Evolutionary conservation across 148 eudicot species (phyloP).

Genomic region (Amaranthus palmeri): DNA sequence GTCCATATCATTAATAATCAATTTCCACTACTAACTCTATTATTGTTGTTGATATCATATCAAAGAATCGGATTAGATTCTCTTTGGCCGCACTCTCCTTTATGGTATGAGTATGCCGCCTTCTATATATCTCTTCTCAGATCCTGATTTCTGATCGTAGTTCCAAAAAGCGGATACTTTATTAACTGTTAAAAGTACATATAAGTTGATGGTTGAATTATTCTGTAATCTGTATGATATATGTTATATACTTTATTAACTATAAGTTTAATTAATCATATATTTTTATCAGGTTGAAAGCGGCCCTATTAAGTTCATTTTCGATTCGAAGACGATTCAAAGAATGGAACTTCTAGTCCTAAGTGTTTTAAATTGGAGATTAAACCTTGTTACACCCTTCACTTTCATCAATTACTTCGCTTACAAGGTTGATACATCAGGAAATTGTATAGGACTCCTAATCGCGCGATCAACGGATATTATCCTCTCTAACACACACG

Average conservation of each 20-base stretch:
- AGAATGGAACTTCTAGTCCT: constrained; percentile 88
- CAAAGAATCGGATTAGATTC: too few relatives aligned
- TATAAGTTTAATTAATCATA: not conserved
- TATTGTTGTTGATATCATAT: too few relatives aligned
- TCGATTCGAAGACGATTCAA: constrained; percentile 70
- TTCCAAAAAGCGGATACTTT: too few relatives aligned
- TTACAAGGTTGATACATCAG: constrained; percentile 60
- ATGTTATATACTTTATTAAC: not conserved
- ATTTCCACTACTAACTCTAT: not conserved
- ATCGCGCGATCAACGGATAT: constrained; percentile 60
- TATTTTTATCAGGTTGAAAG: constrained; percentile 50
- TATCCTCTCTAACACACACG: constrained; percentile 62
- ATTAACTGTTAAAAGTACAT: too few relatives aligned
- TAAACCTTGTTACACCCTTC: constrained; percentile 68
- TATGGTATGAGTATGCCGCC: too few relatives aligned
- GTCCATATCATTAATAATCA: not conserved
- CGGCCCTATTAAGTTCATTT: constrained; percentile 41
- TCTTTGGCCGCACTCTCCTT: too few relatives aligned
- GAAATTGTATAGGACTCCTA: constrained; percentile 43
- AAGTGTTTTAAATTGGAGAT: constrained; percentile 71
- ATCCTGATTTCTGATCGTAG: too few relatives aligned
- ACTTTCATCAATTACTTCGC: constrained; percentile 65
- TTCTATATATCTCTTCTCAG: too few relatives aligned
- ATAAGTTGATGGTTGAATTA: too few relatives aligned
- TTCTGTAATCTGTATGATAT: too few relatives aligned